A percentile compares a stretch with the other conserved stretches of the same genome.
These are phyloP conservation scores for Chlorella sorokiniana DNA, from an alignment of 139 green algal species.

Conservation along the genomic window DNA sequence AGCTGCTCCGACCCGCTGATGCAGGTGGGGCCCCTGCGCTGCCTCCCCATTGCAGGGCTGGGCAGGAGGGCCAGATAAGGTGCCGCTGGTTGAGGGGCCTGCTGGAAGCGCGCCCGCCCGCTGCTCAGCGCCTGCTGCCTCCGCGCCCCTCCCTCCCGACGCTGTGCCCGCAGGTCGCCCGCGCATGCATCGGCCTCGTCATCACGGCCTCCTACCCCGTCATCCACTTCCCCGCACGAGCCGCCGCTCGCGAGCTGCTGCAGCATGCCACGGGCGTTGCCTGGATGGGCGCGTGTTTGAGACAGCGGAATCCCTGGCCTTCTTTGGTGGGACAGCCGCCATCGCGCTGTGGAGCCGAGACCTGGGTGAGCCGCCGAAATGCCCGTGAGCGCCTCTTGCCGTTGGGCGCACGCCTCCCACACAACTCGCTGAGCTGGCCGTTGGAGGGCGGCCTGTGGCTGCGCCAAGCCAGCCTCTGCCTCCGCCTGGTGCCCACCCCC, in stretches of 20 bases:
- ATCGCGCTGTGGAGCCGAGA: not conserved
- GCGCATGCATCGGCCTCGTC: not conserved
- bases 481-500: too few species aligned
- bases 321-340: not conserved
- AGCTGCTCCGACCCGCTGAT: not conserved
- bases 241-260: not conserved
- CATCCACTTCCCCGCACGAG: constrained; percentile 1
- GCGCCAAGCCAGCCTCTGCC: too few species aligned
- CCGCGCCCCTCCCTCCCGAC: not conserved
- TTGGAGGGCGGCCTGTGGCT: too few species aligned
- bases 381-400: not conserved
- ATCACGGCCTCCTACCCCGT: not conserved
- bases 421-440: too few species aligned
- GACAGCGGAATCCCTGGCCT: not conserved
- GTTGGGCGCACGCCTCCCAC: too few species aligned
- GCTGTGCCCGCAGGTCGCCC: not conserved
- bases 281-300: not conserved
- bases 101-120: not conserved
- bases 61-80: not conserved
- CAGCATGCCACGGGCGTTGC: not conserved
- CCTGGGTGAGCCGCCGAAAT: not conserved
- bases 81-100: too few species aligned
- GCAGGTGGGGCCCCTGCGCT: not conserved
- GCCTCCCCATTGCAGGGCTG: too few species aligned
- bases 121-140: too few species aligned